Evolutionary conservation across 2,329 filamentous ascomycete genomes (phyloP).

Genomic region (Alternaria burnsii): DNA sequence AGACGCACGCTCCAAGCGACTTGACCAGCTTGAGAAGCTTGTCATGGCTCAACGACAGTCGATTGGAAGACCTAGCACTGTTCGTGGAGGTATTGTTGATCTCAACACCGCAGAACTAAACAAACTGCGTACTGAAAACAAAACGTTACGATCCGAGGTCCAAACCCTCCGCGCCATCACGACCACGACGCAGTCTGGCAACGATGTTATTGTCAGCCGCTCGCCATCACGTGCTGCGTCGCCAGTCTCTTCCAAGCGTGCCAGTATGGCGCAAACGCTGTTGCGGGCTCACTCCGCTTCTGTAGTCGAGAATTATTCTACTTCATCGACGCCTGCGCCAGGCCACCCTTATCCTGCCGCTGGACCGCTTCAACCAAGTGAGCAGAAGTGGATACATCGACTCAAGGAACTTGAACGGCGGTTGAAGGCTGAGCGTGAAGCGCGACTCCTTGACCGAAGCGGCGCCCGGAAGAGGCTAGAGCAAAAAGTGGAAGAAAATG

Average conservation of each 20-base stretch:
- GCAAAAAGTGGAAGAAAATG: slow-evolving; percentile 77
- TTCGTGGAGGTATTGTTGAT: slow-evolving; percentile 52
- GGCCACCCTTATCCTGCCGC: slow-evolving; percentile 46
- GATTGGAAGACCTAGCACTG: slow-evolving; percentile 49
- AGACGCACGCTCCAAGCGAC: slow-evolving; percentile 79
- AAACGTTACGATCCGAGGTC: slow-evolving; percentile 67
- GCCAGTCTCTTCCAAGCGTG: slow-evolving; percentile 50
- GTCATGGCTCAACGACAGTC: slow-evolving; percentile 59
- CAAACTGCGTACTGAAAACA: slow-evolving; percentile 68
- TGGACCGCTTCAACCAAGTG: slow-evolving; percentile 58
- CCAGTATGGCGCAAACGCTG: slow-evolving; percentile 60
- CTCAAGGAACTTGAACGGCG: slow-evolving; percentile 87
- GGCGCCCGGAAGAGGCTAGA: slow-evolving; percentile 83
- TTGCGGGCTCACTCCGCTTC: slow-evolving; percentile 64
- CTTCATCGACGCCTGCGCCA: slow-evolving; percentile 25
- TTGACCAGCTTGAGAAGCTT: slow-evolving; percentile 85
- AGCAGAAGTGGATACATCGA: slow-evolving; percentile 84
- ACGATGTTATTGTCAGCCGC: slow-evolving; percentile 35
- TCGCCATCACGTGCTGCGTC: slow-evolving; percentile 40
- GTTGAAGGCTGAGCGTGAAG: slow-evolving; percentile 89
- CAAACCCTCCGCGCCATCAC: slow-evolving; percentile 67
- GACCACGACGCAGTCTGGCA: slow-evolving; percentile 34
- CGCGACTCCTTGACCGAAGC: slow-evolving; percentile 80
- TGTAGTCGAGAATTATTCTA: slow-evolving; percentile 56
- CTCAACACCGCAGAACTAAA: slow-evolving; percentile 61